Base-by-base conservation (phyloP, 371 early-diverging fungal species). In the Apophysomyces sp. region DNA sequence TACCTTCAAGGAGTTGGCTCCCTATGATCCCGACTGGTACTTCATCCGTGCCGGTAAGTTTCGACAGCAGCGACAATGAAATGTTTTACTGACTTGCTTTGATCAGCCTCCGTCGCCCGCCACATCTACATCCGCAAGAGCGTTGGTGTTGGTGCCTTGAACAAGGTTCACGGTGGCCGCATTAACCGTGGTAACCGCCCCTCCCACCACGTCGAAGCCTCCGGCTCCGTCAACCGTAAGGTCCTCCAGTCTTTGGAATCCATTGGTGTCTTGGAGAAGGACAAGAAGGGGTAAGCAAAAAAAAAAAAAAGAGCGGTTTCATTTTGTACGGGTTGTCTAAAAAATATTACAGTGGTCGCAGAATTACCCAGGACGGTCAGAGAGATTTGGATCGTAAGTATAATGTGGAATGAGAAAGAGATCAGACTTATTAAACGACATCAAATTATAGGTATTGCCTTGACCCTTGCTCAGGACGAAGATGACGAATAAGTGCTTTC, bases 21-120 rank as follows among this genome's bases (percentile, higher is more conserved):
- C 98, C 52, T 92, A 94, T 82, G 97, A 99, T 74, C 93, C 94
- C 63, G 98, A 99, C 88, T 99, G 98, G 98, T 99, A 88, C 93
- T 99, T 94, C 86, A 81, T 95, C 68, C 95, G 98, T 74, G 96
- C 95, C 65, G 95, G 93, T 92, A 83, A 66, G 81, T 69, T 4
- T 36, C 31, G 4, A 2, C 16, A 27, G 12, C 9, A 30, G 16
- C 16, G 30, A 44, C 27, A 55, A 54, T 58, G 9, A 37, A 9
- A 41, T 57, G 31, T 32, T 16, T 5, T 49, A 24, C 18, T 27
- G 24, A 3, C 4, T 44, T 13, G 12, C 39, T 30, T 27, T 44
- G 15, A 21, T 57, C 73, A 92, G 98, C 99, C 60, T 86, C 96
- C 61, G 89, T 98, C 74, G 98, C 98, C 72, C 95, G 98, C 68